These are phyloP conservation scores for Fragosphaeria purpurea DNA, from an alignment of 2,329 filamentous ascomycete species.

Conservation along the genomic window DNA sequence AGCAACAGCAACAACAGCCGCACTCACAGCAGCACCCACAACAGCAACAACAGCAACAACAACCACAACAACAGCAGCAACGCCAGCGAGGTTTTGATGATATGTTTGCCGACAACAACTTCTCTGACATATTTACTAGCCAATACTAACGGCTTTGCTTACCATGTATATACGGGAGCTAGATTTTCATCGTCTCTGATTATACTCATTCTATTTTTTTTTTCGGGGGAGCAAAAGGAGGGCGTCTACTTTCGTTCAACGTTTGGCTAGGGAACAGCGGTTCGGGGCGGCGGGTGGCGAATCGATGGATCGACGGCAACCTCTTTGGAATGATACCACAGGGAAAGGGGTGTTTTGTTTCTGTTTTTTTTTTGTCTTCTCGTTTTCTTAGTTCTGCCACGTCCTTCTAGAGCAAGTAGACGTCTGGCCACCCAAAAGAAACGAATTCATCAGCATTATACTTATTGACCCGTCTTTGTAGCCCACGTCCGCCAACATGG, in stretches of 20 bases:
- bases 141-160: neutral
- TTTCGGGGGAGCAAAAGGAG: neutral
- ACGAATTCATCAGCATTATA: too few species aligned
- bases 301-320: conserved; percentile 31
- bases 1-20: neutral
- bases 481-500: too few species aligned
- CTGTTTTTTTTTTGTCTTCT: too few species aligned
- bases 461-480: too few species aligned
- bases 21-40: conserved; percentile 4
- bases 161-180: neutral
- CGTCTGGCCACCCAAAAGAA: too few species aligned
- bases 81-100: conserved; percentile 2
- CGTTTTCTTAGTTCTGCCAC: too few species aligned
- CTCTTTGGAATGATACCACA: too few species aligned
- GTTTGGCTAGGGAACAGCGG: too few species aligned
- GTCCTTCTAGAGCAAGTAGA: too few species aligned
- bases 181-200: too few species aligned
- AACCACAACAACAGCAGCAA: conserved; percentile 2
- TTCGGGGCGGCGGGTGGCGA: too few species aligned
- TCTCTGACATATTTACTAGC: conserved; percentile 4
- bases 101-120: conserved; percentile 4
- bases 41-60: conserved; percentile 3
- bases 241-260: neutral
- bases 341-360: too few species aligned
- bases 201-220: neutral